A percentile compares a stretch with the other conserved stretches of the same genome.
phyloP scores from a whole-genome alignment of 768 basidiomycete species.

The Lyophyllum decastes region DNA sequence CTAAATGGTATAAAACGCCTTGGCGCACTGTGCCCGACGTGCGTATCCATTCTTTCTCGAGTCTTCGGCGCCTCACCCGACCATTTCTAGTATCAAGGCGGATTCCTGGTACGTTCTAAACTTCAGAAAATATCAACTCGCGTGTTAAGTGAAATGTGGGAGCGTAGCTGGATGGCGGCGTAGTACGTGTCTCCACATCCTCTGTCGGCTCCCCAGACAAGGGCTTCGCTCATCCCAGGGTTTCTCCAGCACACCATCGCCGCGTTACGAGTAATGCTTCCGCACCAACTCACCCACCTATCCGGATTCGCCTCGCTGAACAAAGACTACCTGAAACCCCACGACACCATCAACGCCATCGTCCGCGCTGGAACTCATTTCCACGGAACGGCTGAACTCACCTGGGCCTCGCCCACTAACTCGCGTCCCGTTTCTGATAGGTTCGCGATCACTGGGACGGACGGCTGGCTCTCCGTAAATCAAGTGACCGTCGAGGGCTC shows the following conservation, averaged over 20 bases:
- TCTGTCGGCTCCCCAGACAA: background rate
- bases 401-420: constrained; percentile 57
- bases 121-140: constrained; percentile 1
- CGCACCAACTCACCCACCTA: constrained; percentile 51
- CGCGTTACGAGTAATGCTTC: constrained; percentile 61
- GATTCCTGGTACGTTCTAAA: constrained; percentile 65
- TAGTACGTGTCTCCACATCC: constrained; percentile 42
- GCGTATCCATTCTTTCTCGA: constrained; percentile 26
- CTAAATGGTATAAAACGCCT: constrained; percentile 78
- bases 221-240: constrained; percentile 6
- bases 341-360: constrained; percentile 74
- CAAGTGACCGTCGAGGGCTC: constrained; percentile 26
- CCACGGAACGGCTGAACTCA: constrained; percentile 64
- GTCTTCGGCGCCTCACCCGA: background rate
- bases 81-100: constrained; percentile 67
- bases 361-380: constrained; percentile 49
- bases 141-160: background rate
- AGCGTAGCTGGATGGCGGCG: constrained; percentile 73
- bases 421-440: constrained; percentile 36
- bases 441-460: constrained; percentile 60
- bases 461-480: constrained; percentile 59
- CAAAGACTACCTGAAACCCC: constrained; percentile 70
- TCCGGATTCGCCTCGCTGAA: constrained; percentile 69
- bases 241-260: constrained; percentile 62
- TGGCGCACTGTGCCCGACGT: constrained; percentile 87